Evolutionary conservation across 495 filamentous ascomycete genomes (phyloP).

Genomic region (Oidiodendron maius): DNA sequence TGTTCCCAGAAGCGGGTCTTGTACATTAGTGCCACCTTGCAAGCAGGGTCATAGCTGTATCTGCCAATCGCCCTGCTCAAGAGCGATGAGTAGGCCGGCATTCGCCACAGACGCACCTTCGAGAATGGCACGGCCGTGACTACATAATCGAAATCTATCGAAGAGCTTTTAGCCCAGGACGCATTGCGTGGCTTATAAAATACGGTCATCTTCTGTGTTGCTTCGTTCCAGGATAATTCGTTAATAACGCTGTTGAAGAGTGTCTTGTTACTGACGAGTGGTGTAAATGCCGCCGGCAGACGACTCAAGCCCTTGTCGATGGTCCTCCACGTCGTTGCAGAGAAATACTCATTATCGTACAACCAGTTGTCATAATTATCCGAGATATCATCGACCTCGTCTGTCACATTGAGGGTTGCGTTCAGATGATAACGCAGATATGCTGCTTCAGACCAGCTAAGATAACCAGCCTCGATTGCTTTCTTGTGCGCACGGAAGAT

Average conservation of each 20-base stretch:
- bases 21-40: conserved; percentile 63
- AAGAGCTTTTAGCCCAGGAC: not conserved
- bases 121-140: conserved; percentile 58
- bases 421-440: conserved; percentile 55
- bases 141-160: conserved; percentile 53
- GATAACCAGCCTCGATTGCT: conserved; percentile 28
- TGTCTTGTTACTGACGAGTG: conserved; percentile 47
- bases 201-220: conserved; percentile 38
- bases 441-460: conserved; percentile 55
- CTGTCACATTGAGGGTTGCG: conserved; percentile 47
- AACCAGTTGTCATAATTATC: conserved; percentile 18
- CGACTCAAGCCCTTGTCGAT: conserved; percentile 58
- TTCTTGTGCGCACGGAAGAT: conserved; percentile 60
- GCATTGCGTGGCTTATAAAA: conserved; percentile 29
- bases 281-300: conserved; percentile 56
- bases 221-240: conserved; percentile 34
- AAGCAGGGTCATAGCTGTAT: conserved; percentile 50
- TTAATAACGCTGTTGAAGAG: conserved; percentile 48
- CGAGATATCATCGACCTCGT: conserved; percentile 32
- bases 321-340: conserved; percentile 52
- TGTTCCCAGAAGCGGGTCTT: conserved; percentile 65
- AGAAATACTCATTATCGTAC: conserved; percentile 54
- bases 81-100: conserved; percentile 33
- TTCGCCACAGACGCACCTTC: conserved; percentile 46
- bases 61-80: conserved; percentile 55